Percentiles rank a stretch among this genome's conserved stretches.
Evolutionary conservation across 306 rosid genomes (phyloP).

Genomic region (Glycine soja): DNA sequence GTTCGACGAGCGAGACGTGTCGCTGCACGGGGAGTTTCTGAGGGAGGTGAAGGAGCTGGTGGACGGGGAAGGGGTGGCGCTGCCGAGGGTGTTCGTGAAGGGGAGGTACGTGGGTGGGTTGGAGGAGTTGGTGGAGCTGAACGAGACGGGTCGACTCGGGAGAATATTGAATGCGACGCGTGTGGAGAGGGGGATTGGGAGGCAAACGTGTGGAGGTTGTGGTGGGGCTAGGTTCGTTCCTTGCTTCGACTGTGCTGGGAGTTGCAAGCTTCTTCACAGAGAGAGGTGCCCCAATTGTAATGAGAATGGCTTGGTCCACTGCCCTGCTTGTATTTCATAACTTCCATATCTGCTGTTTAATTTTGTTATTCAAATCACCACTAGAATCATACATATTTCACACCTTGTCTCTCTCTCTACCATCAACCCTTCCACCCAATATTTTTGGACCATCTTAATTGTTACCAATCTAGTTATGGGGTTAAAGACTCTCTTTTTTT

Average conservation of each 20-base stretch:
- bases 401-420: too few relatives aligned
- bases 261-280: constrained; percentile 63
- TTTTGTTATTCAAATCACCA: too few relatives aligned
- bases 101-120: constrained; percentile 87
- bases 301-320: constrained; percentile 79
- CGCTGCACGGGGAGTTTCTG: constrained; percentile 74
- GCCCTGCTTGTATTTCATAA: constrained; percentile 62
- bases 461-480: too few relatives aligned
- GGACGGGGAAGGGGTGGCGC: constrained; percentile 19
- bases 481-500: too few relatives aligned
- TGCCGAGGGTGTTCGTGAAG: constrained; percentile 83
- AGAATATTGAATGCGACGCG: constrained; percentile 60
- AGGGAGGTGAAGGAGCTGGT: constrained; percentile 67
- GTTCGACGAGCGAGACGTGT: constrained; percentile 89
- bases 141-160: constrained; percentile 71
- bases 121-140: constrained; percentile 62
- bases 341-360: background rate
- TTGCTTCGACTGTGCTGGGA: constrained; percentile 82
- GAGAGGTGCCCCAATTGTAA: constrained; percentile 74
- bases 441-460: too few relatives aligned
- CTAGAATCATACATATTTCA: too few relatives aligned
- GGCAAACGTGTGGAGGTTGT: constrained; percentile 72
- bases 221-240: constrained; percentile 92
- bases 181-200: constrained; percentile 75
- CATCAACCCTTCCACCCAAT: too few relatives aligned